phyloP scores from a whole-genome alignment of 768 basidiomycete species.

The Boletus pseudo-olivaceus region DNA sequence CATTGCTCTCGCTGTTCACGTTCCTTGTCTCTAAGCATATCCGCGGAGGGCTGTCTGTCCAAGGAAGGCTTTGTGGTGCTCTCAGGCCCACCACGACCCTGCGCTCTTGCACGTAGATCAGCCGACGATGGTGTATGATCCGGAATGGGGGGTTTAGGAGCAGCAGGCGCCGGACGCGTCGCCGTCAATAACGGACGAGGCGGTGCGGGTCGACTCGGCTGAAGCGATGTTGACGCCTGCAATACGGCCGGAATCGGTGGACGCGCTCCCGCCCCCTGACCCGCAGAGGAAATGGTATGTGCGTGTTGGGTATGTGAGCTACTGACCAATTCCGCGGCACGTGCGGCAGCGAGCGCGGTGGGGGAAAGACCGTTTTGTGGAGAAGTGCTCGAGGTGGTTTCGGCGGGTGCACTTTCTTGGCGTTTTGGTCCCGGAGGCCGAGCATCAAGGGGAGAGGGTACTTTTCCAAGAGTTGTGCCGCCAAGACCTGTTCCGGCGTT shows the following conservation, averaged over 20 bases:
- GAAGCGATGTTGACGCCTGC: slow-evolving; percentile 37
- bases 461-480: slow-evolving; percentile 52
- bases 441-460: slow-evolving; percentile 34
- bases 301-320: slow-evolving; percentile 43
- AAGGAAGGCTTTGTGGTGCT: slow-evolving; percentile 29
- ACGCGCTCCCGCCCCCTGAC: slow-evolving; percentile 26
- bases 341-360: slow-evolving; percentile 47
- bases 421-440: slow-evolving; percentile 39
- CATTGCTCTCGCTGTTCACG: slow-evolving; percentile 38
- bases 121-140: slow-evolving; percentile 60
- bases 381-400: slow-evolving; percentile 27
- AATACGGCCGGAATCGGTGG: slow-evolving; percentile 25
- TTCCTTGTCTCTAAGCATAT: slow-evolving; percentile 34
- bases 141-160: slow-evolving; percentile 38
- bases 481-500: slow-evolving; percentile 90
- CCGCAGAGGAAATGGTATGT: slow-evolving; percentile 38
- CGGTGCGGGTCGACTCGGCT: slow-evolving; percentile 64
- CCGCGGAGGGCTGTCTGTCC: slow-evolving; percentile 40
- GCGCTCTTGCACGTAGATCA: slow-evolving; percentile 63
- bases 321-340: slow-evolving; percentile 62
- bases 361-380: slow-evolving; percentile 38
- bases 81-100: slow-evolving; percentile 51
- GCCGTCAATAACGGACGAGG: slow-evolving; percentile 61
- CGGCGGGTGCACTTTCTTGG: slow-evolving; percentile 45
- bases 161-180: slow-evolving; percentile 51